A percentile compares a stretch with the other conserved stretches of the same genome.
Conservation (phyloP, 2,329 filamentous ascomycete genomes). For the Alternaria gaisen region DNA sequence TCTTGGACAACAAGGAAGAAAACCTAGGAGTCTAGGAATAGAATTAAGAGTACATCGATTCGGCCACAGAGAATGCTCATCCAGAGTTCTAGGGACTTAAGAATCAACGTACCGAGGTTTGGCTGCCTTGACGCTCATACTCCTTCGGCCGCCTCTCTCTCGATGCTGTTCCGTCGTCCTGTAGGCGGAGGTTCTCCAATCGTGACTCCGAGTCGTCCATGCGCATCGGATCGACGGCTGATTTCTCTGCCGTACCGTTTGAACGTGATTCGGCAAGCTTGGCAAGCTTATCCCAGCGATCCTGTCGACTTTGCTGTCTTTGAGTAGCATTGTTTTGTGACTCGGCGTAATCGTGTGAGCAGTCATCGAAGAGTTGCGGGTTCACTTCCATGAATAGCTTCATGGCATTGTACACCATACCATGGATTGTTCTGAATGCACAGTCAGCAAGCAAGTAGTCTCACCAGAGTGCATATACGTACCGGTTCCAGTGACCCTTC, state of each 20-base stretch:
- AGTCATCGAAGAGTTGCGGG: constrained; percentile 97
- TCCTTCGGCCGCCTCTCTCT: constrained; percentile 52
- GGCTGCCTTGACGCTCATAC: constrained; percentile 51
- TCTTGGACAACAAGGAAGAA: constrained; percentile 44
- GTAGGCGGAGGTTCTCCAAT: constrained; percentile 87
- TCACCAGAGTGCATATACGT: constrained; percentile 43
- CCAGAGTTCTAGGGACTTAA: constrained; percentile 52
- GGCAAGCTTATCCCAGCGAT: constrained; percentile 86
- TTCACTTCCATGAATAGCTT: constrained; percentile 99
- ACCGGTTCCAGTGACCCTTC: constrained; percentile 99
- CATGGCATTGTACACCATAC: constrained; percentile 99
- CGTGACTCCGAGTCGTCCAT: constrained; percentile 84
- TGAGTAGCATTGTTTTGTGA: constrained; percentile 92
- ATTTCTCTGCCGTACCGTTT: constrained; percentile 53
- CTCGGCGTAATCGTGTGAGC: constrained; percentile 97
- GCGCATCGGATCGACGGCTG: constrained; percentile 53
- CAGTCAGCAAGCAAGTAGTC: constrained; percentile 26
- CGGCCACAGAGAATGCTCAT: constrained; percentile 51
- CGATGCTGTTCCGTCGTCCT: constrained; percentile 69
- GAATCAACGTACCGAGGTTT: constrained; percentile 57
- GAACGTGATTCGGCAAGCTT: constrained; percentile 80
- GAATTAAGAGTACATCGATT: constrained; percentile 54
- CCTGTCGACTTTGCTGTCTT: constrained; percentile 80
- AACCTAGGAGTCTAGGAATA: constrained; percentile 50
- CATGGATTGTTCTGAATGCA: constrained; percentile 84